phyloP scores from a whole-genome alignment of 192 early-diverging fungal genomes.

The Coemansia sp. region DNA sequence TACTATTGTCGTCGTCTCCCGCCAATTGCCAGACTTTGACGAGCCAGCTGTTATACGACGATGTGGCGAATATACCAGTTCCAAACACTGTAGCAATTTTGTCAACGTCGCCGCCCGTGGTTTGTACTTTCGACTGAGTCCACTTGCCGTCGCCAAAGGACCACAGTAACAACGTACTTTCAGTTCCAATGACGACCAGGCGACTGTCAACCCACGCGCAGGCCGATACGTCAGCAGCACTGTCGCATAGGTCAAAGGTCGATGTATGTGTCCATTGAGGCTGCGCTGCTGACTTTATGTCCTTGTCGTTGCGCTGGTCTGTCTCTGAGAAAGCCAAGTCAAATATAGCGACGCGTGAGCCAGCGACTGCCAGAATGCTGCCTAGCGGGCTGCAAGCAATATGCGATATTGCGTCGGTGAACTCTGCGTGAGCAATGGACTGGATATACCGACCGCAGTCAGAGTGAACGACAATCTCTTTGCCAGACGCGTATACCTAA shows the following conservation, averaged over 20 bases:
- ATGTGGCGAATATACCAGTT: constrained; percentile 30
- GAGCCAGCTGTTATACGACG: constrained; percentile 18
- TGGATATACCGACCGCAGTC: constrained; percentile 25
- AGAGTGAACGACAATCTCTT: constrained; percentile 39
- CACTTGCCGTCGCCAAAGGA: constrained; percentile 12
- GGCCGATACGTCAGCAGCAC: not conserved
- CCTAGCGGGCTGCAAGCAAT: constrained; percentile 21
- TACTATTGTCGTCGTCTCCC: not conserved
- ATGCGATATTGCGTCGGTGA: constrained; percentile 18
- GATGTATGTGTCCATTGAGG: constrained; percentile 23
- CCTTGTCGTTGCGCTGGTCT: not conserved
- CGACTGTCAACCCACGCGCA: constrained; percentile 31
- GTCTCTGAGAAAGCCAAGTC: not conserved
- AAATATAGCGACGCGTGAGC: constrained; percentile 18
- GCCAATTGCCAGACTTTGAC: constrained; percentile 46
- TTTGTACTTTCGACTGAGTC: constrained; percentile 10
- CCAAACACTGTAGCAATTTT: constrained; percentile 19
- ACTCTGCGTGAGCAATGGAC: constrained; percentile 22
- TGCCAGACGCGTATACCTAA: constrained; percentile 51
- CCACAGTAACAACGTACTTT: constrained; percentile 21
- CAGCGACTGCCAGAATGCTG: constrained; percentile 26
- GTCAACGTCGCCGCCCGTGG: constrained; percentile 15
- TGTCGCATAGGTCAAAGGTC: not conserved
- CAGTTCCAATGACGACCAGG: constrained; percentile 18
- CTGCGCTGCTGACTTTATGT: not conserved